phyloP scores from a whole-genome alignment of 352 stramenopile genomes.

The Pythium dissimile region DNA sequence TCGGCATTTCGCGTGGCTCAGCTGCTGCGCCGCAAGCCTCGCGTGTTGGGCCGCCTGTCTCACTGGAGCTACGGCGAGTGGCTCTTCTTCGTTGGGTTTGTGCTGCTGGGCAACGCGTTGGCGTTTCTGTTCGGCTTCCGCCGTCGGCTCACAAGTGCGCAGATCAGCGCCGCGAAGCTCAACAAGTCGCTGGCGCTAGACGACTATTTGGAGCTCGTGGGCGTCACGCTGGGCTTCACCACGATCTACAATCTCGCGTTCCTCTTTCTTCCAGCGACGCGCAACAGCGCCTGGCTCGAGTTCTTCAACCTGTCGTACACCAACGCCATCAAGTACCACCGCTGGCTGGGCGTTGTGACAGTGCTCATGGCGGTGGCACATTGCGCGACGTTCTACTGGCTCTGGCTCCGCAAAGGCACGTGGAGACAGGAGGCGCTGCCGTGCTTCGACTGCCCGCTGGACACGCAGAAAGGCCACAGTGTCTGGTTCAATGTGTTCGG shows the following conservation, averaged over 20 bases:
- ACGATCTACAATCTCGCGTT: conserved; percentile 35
- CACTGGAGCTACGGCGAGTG: conserved; percentile 30
- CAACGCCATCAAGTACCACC: conserved; percentile 38
- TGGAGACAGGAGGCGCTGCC: conserved; percentile 21
- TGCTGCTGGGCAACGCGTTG: conserved; percentile 6
- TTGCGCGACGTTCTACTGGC: conserved; percentile 12
- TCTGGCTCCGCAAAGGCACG: conserved; percentile 18
- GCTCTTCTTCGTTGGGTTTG: conserved; percentile 20
- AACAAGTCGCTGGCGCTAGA: background rate
- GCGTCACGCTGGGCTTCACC: conserved; percentile 22
- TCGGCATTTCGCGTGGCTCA: conserved; percentile 21
- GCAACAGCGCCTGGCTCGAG: conserved; percentile 34
- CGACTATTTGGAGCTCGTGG: conserved; percentile 12
- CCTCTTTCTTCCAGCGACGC: conserved; percentile 30
- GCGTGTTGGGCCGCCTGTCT: conserved; percentile 17
- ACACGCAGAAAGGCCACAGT: conserved; percentile 13
- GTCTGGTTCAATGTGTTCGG: conserved; percentile 40
- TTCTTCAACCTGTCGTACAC: conserved; percentile 34
- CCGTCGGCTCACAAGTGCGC: background rate
- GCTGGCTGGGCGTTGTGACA: conserved; percentile 28
- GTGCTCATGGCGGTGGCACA: conserved; percentile 23
- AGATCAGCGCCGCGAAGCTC: background rate
- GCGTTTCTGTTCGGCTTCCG: conserved; percentile 6
- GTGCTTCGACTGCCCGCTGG: conserved; percentile 34
- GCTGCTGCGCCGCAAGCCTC: conserved; percentile 36